A percentile compares a stretch with the other conserved stretches of the same genome.
Evolutionary conservation across 2,329 filamentous ascomycete species (phyloP).

Genomic region (Colletotrichum sp.): DNA sequence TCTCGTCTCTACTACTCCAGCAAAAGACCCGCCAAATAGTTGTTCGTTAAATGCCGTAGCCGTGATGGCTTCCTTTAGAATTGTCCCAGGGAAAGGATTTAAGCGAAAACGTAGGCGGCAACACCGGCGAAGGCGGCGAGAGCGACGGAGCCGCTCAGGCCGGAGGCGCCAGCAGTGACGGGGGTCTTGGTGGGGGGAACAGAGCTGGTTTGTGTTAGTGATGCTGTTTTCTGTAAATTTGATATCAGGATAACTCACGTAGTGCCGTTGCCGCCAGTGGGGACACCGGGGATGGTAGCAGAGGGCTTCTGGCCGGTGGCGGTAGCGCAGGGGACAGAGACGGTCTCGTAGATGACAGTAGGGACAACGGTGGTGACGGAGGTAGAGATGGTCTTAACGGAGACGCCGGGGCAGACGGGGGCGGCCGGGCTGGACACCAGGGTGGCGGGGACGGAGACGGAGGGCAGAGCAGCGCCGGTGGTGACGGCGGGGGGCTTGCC

Average conservation of each 20-base stretch:
- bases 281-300: constrained; percentile 25
- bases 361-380: constrained; percentile 61
- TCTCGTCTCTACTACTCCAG: constrained; percentile 9
- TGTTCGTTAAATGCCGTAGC: constrained; percentile 44
- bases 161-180: constrained; percentile 57
- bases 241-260: constrained; percentile 28
- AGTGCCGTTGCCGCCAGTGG: constrained; percentile 26
- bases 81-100: constrained; percentile 40
- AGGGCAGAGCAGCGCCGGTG: constrained; percentile 22
- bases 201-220: constrained; percentile 24
- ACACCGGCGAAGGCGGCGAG: constrained; percentile 61
- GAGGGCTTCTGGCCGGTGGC: constrained; percentile 23
- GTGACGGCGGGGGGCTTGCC: constrained; percentile 23
- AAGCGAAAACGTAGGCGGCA: constrained; percentile 59
- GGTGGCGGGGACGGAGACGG: constrained; percentile 23
- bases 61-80: constrained; percentile 42
- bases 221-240: neutral
- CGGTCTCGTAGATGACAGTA: constrained; percentile 54
- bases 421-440: constrained; percentile 14
- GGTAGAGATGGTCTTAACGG: constrained; percentile 59
- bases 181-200: constrained; percentile 33
- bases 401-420: constrained; percentile 35
- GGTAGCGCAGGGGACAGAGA: constrained; percentile 46
- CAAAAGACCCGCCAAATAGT: constrained; percentile 31
- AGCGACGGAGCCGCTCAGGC: constrained; percentile 57